phyloP scores from a whole-genome alignment of 306 rosid species.

The Acmispon strigosus region DNA sequence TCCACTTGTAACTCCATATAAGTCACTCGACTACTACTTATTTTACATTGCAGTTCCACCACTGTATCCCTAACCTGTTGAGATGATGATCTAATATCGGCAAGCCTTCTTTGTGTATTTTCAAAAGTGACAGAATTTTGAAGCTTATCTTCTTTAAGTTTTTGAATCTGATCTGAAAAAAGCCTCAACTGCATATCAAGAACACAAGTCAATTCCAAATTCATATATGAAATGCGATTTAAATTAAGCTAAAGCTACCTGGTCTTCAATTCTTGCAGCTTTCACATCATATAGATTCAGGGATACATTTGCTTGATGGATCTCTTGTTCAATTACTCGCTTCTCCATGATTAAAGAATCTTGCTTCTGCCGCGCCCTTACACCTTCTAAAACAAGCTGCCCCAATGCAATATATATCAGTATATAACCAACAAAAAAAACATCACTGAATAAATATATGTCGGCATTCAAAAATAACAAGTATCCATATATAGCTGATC shows the following conservation, averaged over 20 bases:
- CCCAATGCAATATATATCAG: constrained; percentile 6
- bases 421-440: constrained; percentile 3
- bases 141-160: constrained; percentile 46
- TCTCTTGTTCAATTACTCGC: constrained; percentile 51
- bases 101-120: constrained; percentile 53
- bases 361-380: constrained; percentile 62
- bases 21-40: constrained; percentile 42
- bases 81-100: constrained; percentile 55
- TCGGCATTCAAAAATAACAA: neutral
- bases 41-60: constrained; percentile 56
- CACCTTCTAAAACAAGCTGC: constrained; percentile 93
- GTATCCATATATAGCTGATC: neutral
- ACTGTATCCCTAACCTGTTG: constrained; percentile 54
- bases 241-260: constrained; percentile 44
- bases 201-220: constrained; percentile 7
- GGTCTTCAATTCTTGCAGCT: constrained; percentile 71
- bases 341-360: constrained; percentile 57
- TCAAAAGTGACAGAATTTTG: constrained; percentile 50
- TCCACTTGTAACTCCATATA: constrained; percentile 60
- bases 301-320: constrained; percentile 62
- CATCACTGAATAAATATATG: neutral
- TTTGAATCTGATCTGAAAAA: constrained; percentile 66
- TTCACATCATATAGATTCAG: constrained; percentile 62
- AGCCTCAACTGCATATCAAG: constrained; percentile 58
- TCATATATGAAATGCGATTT: neutral